These are phyloP conservation scores for Naumovozyma dairenensis DNA, from an alignment of 805 yeast species.

Conservation along the genomic window DNA sequence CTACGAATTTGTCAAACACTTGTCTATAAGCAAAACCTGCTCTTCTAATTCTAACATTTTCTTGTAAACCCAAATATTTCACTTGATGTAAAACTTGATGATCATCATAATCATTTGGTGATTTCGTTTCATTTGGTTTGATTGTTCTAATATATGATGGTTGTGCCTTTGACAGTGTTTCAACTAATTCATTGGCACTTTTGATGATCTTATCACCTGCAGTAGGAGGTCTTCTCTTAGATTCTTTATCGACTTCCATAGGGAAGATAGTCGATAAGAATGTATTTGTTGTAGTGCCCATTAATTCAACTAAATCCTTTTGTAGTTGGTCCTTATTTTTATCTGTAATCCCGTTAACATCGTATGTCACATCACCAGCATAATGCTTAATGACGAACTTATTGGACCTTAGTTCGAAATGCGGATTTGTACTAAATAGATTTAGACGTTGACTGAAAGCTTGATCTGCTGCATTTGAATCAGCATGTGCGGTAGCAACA, in stretches of 20 bases:
- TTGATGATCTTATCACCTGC: conserved; percentile 90
- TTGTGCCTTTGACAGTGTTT: conserved; percentile 78
- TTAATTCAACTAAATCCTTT: conserved; percentile 74
- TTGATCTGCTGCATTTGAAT: conserved; percentile 91
- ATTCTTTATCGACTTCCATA: conserved; percentile 51
- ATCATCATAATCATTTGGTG: conserved; percentile 82
- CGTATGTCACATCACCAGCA: conserved; percentile 97
- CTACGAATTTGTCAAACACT: conserved; percentile 91
- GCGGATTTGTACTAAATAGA: conserved; percentile 70
- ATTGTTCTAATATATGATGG: conserved; percentile 97
- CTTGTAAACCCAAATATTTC: conserved; percentile 90
- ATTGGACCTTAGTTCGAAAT: conserved; percentile 78
- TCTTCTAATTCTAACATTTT: conserved; percentile 93
- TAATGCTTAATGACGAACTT: conserved; percentile 90
- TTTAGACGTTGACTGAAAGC: conserved; percentile 87
- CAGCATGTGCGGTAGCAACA: conserved; percentile 97
- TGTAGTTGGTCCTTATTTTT: conserved; percentile 92
- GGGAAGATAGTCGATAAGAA: conserved; percentile 59
- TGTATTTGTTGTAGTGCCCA: conserved; percentile 58
- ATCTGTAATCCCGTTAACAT: conserved; percentile 83
- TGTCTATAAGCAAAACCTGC: conserved; percentile 98
- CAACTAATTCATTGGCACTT: conserved; percentile 84
- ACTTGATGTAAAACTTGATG: conserved; percentile 90
- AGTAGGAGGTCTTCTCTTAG: conserved; percentile 82
- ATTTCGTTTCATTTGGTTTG: conserved; percentile 89